Conservation (phyloP, 1,284 basidiomycete genomes). For the Cronartium quercuum region DNA sequence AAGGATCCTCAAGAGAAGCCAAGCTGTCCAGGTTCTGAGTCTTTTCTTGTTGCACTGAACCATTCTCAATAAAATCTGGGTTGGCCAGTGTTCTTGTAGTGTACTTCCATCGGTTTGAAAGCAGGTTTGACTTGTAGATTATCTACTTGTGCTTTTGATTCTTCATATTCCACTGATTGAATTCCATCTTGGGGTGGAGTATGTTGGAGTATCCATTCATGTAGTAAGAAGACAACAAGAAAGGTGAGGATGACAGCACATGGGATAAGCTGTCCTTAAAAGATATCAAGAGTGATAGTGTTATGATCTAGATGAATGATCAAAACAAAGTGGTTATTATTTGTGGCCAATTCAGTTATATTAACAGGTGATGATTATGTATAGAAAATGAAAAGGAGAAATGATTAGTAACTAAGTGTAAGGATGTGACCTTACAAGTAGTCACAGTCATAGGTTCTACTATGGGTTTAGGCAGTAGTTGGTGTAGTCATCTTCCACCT, state of each 20-base stretch:
- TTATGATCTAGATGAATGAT: conserved; percentile 44
- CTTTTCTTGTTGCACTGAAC: not conserved
- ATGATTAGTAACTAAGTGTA: too few species aligned
- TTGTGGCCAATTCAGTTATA: conserved; percentile 20
- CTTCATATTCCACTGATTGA: conserved; percentile 12
- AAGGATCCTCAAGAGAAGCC: not conserved
- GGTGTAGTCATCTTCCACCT: too few species aligned
- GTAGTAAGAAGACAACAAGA: conserved; percentile 77
- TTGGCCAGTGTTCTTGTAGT: not conserved
- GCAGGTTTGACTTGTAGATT: not conserved
- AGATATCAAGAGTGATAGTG: conserved; percentile 69
- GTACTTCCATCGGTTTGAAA: not conserved
- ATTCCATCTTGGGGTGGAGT: conserved; percentile 68
- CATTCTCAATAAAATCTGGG: not conserved
- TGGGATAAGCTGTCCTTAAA: conserved; percentile 87
- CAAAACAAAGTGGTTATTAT: conserved; percentile 15
- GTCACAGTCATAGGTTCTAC: too few species aligned
- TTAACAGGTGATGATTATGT: conserved; percentile 8
- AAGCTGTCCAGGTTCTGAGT: not conserved
- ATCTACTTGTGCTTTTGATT: too few species aligned
- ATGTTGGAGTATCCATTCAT: conserved; percentile 93
- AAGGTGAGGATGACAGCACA: conserved; percentile 78
- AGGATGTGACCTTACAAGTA: too few species aligned
- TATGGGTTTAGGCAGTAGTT: too few species aligned
- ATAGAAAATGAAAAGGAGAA: not conserved